Evolutionary conservation across 1,284 basidiomycete species (phyloP), one percentile per base, ranked within the genome.

Genomic region (Marasmius oreades): DNA sequence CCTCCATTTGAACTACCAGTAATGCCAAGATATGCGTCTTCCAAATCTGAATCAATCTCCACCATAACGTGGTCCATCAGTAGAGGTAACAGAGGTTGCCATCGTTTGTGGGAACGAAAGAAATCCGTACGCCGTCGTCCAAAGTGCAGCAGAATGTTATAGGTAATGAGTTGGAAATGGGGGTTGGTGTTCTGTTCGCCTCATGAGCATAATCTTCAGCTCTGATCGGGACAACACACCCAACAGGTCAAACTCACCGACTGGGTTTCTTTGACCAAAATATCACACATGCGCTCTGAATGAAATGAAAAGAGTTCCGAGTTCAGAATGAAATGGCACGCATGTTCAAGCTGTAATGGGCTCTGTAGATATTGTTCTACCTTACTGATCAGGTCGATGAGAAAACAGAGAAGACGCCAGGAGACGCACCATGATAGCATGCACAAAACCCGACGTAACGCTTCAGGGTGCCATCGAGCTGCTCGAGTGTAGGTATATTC

Each of bases 301-400:
- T 96, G 92, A 66, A 90, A 94, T 4, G 80, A 71, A 64, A 96
- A 95, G 45, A 97, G 78, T 63, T 95, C 93, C 0, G 90, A 93
- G 57, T 85, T 82, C 48, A 95, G 75, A 16, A 96, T 74, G 36
- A 89, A 71, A 33, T 79, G 74, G 64, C 90, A 87, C 8, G 92
- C 92, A 66, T 92, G 86, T 59, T 91, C 82, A 52, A 96, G 79
- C 63, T 94, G 91, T n/a, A 86, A 69, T 7, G 85, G 85, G 52
- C 82, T 86, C 59, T 90, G 86, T 28, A 96, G 78, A 70, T 90
- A 96, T 64, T 84, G 80, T 64, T 94, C 92, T 94, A 64, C 33
- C 52, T 47, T 39, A 51, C 52, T 53, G 52, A 58, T 24, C 57
- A 59, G 57, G 28, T 53, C 18, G 51, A n/a, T n/a, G 8, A 39